phyloP scores from a whole-genome alignment of 345 rosid genomes.

The Carallia brachiata region DNA sequence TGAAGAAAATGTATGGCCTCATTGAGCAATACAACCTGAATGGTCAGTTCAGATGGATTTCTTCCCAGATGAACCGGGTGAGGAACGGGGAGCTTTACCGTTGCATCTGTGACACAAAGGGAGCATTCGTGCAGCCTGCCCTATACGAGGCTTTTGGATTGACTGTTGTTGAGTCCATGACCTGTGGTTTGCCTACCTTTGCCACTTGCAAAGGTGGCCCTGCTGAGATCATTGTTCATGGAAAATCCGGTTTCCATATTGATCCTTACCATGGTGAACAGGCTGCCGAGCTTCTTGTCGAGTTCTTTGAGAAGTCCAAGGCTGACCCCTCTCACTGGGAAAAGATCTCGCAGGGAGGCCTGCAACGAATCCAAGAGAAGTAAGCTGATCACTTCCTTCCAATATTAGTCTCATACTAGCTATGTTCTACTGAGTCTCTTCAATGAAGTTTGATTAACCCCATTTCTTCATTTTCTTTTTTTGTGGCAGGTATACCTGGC shows the following conservation, averaged over 20 bases:
- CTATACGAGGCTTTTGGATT: constrained; percentile 81
- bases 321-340: constrained; percentile 70
- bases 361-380: constrained; percentile 86
- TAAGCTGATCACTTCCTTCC: constrained; percentile 21
- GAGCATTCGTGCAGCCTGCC: constrained; percentile 93
- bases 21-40: constrained; percentile 67
- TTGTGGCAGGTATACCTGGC: constrained; percentile 73
- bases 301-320: constrained; percentile 71
- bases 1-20: constrained; percentile 72
- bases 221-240: constrained; percentile 88
- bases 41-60: constrained; percentile 86
- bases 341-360: constrained; percentile 66
- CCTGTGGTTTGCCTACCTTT: constrained; percentile 81
- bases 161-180: constrained; percentile 91
- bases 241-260: constrained; percentile 80
- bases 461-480: background rate
- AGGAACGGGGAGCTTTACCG: constrained; percentile 83
- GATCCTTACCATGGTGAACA: constrained; percentile 93
- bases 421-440: background rate
- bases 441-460: too few species aligned
- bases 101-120: constrained; percentile 71
- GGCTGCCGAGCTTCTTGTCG: constrained; percentile 65
- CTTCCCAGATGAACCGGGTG: constrained; percentile 87
- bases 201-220: constrained; percentile 95
- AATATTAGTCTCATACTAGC: background rate